Evolutionary conservation across 176 grass and related monocot species (phyloP), one percentile per base, ranked within the genome.

Genomic region (Aegilops speltoides): DNA sequence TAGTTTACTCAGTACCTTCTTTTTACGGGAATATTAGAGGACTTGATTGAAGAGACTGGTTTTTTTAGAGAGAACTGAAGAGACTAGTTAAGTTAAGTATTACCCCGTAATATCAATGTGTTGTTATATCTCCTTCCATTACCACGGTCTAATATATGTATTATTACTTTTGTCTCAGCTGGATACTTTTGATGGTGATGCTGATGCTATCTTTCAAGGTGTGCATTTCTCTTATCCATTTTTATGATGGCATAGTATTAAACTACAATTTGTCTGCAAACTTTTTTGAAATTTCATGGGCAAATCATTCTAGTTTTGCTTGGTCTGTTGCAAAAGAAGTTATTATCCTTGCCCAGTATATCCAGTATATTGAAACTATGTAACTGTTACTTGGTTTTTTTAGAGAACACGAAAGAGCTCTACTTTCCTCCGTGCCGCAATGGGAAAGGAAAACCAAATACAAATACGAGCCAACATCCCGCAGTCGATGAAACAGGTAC

Each of bases 161-260:
- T 73, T 81, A 41, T 25, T 81, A 0, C 82, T 76, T 84, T 86
- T 83, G 66, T 91, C 50, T 64, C 85, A 99, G 97, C 88, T 99
- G 76, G 94, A 94, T 72, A 89, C 83, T 73, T 99, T 89, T 88
- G 83, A 96, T 36, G 97, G 94, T 9, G 73, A 76, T 52, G 48
- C 73, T 54, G 87, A 87, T 84, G 62, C 82, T 40, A 77, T 85
- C 28, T 63, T 70, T 94, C 78, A 94, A 92, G 93, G 96, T 98
- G 79, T 76, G 83, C 81, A 38, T 83, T 54, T 82, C 14, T 91
- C 67, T 12, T 67, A 77, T 89, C 75, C 61, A 56, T 32, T 81
- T 65, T 84, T 59, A 33, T 33, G 34, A 83, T 63, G 10, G 9
- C 50, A 52, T 43, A 48, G 2, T 15, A n/a, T 9, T 79, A 73